Conservation (phyloP, 2,329 filamentous ascomycete species). For the Coniochaeta pulveracea region DNA sequence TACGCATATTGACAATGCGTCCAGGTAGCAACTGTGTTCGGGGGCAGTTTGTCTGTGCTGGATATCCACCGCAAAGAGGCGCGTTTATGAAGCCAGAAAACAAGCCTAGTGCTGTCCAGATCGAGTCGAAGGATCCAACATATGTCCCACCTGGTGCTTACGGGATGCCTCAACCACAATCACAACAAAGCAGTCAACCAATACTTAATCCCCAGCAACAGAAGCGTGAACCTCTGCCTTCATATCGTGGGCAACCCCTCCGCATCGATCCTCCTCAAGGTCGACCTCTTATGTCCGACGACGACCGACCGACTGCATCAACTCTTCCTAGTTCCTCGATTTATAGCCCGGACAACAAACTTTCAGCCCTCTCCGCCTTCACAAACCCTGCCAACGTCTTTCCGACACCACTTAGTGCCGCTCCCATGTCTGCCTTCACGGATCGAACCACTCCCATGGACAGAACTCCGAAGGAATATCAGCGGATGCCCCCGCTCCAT, state of each 20-base stretch:
- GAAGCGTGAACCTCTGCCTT: conserved; percentile 46
- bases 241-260: conserved; percentile 49
- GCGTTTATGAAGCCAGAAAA: conserved; percentile 68
- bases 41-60: conserved; percentile 82
- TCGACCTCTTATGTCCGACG: conserved; percentile 41
- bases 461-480: conserved; percentile 42
- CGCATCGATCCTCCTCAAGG: conserved; percentile 53
- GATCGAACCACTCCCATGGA: conserved; percentile 35
- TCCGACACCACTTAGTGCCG: conserved; percentile 51
- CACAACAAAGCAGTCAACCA: conserved; percentile 15
- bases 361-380: conserved; percentile 43
- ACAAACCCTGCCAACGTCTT: conserved; percentile 41
- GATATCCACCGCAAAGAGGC: conserved; percentile 73
- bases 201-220: conserved; percentile 20
- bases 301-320: conserved; percentile 47
- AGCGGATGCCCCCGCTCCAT: conserved; percentile 49
- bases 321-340: conserved; percentile 48
- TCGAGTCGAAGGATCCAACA: conserved; percentile 71
- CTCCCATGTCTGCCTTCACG: conserved; percentile 26
- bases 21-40: conserved; percentile 80
- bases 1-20: conserved; percentile 7
- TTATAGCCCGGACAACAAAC: conserved; percentile 48
- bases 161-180: conserved; percentile 41
- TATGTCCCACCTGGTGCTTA: conserved; percentile 52
- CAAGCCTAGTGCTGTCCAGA: conserved; percentile 56